Evolutionary conservation across 1,284 basidiomycete genomes (phyloP).

Genomic region (Termitomyces sp.): DNA sequence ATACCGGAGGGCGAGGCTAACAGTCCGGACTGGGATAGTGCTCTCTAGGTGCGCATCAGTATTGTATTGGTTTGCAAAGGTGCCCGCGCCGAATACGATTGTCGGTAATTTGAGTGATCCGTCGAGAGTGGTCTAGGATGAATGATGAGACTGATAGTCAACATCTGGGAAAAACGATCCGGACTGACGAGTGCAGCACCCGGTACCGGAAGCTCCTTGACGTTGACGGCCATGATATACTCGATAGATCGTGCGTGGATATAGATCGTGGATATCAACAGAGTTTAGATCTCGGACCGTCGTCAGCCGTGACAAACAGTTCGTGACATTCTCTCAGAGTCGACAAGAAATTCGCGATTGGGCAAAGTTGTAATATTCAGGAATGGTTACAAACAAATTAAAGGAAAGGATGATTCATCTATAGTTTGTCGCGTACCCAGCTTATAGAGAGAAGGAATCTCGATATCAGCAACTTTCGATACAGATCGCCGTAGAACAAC

Average conservation of each 20-base stretch:
- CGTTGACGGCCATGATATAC: conserved; percentile 27
- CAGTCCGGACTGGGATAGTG: conserved; percentile 60
- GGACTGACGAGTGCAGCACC: conserved; percentile 31
- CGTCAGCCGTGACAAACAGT: conserved; percentile 6
- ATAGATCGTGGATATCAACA: background rate
- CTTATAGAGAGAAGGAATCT: conserved; percentile 39
- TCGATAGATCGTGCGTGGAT: background rate
- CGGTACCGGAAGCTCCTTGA: conserved; percentile 44
- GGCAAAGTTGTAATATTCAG: conserved; percentile 12
- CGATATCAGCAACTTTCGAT: background rate
- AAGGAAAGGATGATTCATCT: conserved; percentile 21
- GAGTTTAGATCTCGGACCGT: conserved; percentile 1
- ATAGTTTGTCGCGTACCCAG: conserved; percentile 70
- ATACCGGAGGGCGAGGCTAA: conserved; percentile 77
- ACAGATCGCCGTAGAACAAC: conserved; percentile 21
- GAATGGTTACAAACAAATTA: conserved; percentile 12
- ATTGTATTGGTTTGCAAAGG: conserved; percentile 76
- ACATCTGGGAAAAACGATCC: background rate
- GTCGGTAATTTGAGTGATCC: conserved; percentile 29
- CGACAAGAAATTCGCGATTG: background rate
- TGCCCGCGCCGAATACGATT: conserved; percentile 43
- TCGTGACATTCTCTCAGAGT: conserved; percentile 6
- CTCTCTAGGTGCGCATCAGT: conserved; percentile 55
- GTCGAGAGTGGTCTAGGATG: conserved; percentile 20
- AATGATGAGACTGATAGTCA: background rate